phyloP scores from a whole-genome alignment of 495 filamentous ascomycete species.

The Podospora sp. region DNA sequence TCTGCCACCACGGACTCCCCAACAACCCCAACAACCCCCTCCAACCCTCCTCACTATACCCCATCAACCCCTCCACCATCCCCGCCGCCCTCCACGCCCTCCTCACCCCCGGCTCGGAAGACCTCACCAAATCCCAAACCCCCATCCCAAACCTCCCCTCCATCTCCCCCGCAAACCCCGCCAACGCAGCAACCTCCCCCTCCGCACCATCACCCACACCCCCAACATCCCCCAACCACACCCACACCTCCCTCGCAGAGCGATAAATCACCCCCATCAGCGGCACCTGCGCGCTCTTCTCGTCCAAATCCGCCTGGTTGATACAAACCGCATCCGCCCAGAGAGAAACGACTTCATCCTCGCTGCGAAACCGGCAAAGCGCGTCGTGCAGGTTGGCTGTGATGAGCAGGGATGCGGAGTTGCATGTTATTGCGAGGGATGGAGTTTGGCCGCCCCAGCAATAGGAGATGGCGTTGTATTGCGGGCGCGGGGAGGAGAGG shows the following conservation, averaged over 20 bases:
- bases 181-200: too few relatives aligned
- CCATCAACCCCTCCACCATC: too few relatives aligned
- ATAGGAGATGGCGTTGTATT: not conserved
- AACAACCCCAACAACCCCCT: too few relatives aligned
- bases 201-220: too few relatives aligned
- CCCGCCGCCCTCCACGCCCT: too few relatives aligned
- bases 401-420: not conserved
- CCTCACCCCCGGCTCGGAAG: too few relatives aligned
- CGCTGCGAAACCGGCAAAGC: not conserved
- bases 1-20: too few relatives aligned
- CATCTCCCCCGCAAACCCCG: too few relatives aligned
- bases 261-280: conserved; percentile 38
- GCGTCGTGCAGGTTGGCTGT: not conserved
- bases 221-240: not conserved
- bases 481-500: not conserved
- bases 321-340: conserved; percentile 43
- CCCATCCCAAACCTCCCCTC: too few relatives aligned
- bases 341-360: not conserved
- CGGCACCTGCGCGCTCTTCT: conserved; percentile 36
- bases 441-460: not conserved
- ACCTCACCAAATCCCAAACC: too few relatives aligned
- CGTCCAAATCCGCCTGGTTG: conserved; percentile 35
- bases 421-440: not conserved
- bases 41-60: too few relatives aligned
- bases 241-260: not conserved